Evolutionary conservation across 106 monocot genomes (phyloP).

Genomic region (Apostasia ramifera): DNA sequence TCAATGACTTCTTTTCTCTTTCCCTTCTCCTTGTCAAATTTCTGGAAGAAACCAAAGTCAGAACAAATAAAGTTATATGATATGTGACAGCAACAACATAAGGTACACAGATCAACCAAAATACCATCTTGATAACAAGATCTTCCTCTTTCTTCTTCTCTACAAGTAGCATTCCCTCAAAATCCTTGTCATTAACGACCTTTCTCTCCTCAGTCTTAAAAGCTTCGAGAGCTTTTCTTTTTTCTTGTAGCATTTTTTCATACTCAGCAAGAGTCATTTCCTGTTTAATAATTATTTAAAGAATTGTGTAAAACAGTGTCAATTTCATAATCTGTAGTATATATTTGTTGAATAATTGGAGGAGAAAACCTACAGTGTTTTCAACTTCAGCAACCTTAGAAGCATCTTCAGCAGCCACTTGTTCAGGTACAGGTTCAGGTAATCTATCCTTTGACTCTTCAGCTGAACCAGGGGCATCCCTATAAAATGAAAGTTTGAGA

Average conservation of each 20-base stretch:
- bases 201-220: conserved; percentile 15
- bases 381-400: conserved; percentile 5
- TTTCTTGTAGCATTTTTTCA: conserved; percentile 41
- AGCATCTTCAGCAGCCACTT: conserved; percentile 9
- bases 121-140: conserved; percentile 23
- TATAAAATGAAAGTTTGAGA: conserved; percentile 1
- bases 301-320: background rate
- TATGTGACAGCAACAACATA: background rate
- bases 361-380: conserved; percentile 2
- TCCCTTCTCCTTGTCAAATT: conserved; percentile 26
- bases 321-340: background rate
- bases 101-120: background rate
- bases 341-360: background rate
- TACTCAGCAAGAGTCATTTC: conserved; percentile 51
- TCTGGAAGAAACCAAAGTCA: conserved; percentile 11
- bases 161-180: conserved; percentile 33
- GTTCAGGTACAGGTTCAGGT: background rate
- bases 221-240: conserved; percentile 29
- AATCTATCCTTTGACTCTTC: conserved; percentile 5
- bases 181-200: conserved; percentile 27
- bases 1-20: conserved; percentile 29
- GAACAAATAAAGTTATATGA: background rate
- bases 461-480: background rate
- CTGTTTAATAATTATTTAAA: conserved; percentile 6
- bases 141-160: conserved; percentile 39